A percentile compares a stretch with the other conserved stretches of the same genome.
phyloP scores from a whole-genome alignment of 441 rosid species.

The Eruca vesicaria region DNA sequence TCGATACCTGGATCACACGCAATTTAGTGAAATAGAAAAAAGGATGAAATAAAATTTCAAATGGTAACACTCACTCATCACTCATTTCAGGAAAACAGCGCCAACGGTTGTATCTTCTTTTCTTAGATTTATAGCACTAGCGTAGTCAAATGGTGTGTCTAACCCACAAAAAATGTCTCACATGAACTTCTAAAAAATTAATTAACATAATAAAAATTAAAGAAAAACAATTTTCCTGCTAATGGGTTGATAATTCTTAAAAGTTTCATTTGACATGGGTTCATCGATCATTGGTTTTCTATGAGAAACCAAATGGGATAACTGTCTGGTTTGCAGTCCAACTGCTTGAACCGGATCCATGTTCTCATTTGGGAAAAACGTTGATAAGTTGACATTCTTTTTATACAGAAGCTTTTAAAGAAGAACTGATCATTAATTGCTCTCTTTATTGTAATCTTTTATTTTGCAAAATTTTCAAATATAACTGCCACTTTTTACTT shows the following conservation, averaged over 20 bases:
- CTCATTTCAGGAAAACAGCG: constrained; percentile 6
- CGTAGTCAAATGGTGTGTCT: not conserved
- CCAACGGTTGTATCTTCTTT: not conserved
- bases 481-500: too few species aligned
- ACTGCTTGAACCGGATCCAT: not conserved
- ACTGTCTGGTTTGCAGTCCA: not conserved
- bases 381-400: not conserved
- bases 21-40: not conserved
- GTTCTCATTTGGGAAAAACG: not conserved
- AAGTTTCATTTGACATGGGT: not conserved
- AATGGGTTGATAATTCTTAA: not conserved
- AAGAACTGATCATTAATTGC: not conserved
- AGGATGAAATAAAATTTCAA: not conserved
- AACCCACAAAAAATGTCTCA: not conserved
- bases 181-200: not conserved
- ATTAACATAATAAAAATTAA: not conserved
- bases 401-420: not conserved
- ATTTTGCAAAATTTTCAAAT: not conserved
- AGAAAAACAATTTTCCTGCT: not conserved
- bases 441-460: not conserved
- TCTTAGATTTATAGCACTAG: not conserved
- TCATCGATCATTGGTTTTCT: not conserved
- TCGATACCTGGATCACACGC: constrained; percentile 35
- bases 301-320: not conserved
- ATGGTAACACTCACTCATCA: constrained; percentile 13